Base-by-base conservation (phyloP, 2,329 filamentous ascomycete genomes). In the Curvularia verruculosa region DNA sequence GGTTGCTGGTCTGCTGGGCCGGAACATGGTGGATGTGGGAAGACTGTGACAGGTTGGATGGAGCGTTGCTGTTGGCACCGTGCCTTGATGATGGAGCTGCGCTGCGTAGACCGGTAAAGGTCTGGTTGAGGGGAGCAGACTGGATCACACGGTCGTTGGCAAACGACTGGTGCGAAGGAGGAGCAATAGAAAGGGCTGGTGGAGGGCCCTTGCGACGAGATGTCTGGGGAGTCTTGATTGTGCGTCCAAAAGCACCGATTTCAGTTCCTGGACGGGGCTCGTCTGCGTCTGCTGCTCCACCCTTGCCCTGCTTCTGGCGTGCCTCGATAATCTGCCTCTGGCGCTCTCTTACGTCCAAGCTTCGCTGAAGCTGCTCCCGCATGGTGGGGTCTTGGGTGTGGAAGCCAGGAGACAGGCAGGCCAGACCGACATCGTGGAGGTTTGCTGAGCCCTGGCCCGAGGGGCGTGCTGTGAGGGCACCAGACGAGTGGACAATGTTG, bases 351-450 rank as follows among this genome's bases (percentile, higher is more conserved):
- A 99, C 93, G 44, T 90, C 92, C 77, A 97, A 87, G 77, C 95
- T 98, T 66, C 94, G 87, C 78, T 98, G 92, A 51, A 99, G 81
- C 77, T 98, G 93, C 77, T 96, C 92, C 73, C 95, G 89, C 92
- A 97, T 96, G 19, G 90, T 85, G n/a, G 95, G 94, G 77, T 99
- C 92, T 69, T 98, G 91, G 15, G 95, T 98, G 65, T 96, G 88
- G 71, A 99, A 98, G 52, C 95, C 95, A 0, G 95, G 95, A 2
- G 95, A 98, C 53, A 99, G 82, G 71, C 95, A 99, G 40, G 94
- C 94, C 54, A 98, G 84, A 56, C 95, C 95, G 24, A 98, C 90
- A 77, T 97, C 92, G 69, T 96, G 92, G 72, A 98, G 94, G 40
- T 85, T 90, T 44, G 83, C 84, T 56, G 79, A 84, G 59, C 96